Conservation (phyloP, 2,329 filamentous ascomycete species). For the Pyrenochaeta sp. region DNA sequence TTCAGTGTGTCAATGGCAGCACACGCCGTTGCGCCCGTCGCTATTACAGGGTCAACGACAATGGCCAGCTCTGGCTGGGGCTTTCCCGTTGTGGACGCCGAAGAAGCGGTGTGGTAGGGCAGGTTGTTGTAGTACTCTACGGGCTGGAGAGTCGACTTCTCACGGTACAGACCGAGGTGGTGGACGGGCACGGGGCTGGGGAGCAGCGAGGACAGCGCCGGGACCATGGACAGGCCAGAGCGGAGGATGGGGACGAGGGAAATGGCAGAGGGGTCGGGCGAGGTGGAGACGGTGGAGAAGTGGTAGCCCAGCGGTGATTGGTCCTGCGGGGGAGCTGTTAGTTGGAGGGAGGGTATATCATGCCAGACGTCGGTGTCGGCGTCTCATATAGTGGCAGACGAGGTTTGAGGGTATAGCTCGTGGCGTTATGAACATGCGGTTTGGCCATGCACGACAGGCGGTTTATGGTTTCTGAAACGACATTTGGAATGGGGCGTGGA, state of each 20-base stretch:
- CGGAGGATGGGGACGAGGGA: slow-evolving; percentile 92
- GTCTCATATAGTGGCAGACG: no score
- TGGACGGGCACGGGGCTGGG: slow-evolving; percentile 82
- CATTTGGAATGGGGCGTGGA: no score
- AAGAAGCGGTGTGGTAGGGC: slow-evolving; percentile 69
- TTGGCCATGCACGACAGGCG: no score
- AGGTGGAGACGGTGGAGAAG: slow-evolving; percentile 71
- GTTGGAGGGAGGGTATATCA: slow-evolving; percentile 4
- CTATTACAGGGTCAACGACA: slow-evolving; percentile 90
- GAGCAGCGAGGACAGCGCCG: slow-evolving; percentile 83
- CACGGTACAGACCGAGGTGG: slow-evolving; percentile 93
- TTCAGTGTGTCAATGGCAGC: slow-evolving; percentile 88
- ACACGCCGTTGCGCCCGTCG: slow-evolving; percentile 86
- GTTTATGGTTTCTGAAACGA: no score
- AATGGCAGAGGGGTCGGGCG: slow-evolving; percentile 70
- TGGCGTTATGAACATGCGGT: no score
- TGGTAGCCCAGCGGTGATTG: slow-evolving; percentile 78
- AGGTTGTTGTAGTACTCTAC: slow-evolving; percentile 99
- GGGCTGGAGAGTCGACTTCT: slow-evolving; percentile 83
- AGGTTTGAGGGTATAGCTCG: background rate
- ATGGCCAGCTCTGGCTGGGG: slow-evolving; percentile 71
- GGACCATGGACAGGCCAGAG: slow-evolving; percentile 89
- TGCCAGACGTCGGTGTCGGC: no score
- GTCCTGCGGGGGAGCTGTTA: slow-evolving; percentile 60
- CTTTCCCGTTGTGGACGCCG: slow-evolving; percentile 40